Conservation (phyloP, 345 rosid species). For the Limnanthes douglasii region DNA sequence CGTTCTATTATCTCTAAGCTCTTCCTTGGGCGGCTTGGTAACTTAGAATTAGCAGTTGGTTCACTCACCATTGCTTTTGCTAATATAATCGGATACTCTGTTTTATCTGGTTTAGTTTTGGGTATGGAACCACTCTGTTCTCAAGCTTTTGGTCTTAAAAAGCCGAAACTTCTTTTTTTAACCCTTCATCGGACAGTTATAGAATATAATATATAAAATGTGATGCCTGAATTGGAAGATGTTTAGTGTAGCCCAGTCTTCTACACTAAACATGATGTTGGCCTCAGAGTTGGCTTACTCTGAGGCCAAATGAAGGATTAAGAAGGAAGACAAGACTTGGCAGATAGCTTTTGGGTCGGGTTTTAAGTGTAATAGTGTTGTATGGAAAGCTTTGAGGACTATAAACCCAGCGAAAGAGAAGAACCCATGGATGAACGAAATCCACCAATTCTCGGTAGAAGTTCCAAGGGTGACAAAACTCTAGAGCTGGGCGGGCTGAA, state of each 20-base stretch:
- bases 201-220: no score
- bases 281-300: slow-evolving; percentile 54
- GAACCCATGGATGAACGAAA: slow-evolving; percentile 59
- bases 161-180: slow-evolving; percentile 62
- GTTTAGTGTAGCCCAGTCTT: no score
- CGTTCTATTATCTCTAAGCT: slow-evolving; percentile 87
- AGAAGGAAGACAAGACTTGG: slow-evolving; percentile 38
- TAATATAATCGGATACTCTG: slow-evolving; percentile 88
- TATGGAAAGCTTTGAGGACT: slow-evolving; percentile 40
- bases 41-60: slow-evolving; percentile 78
- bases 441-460: no score
- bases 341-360: slow-evolving; percentile 62
- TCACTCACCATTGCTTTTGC: slow-evolving; percentile 90
- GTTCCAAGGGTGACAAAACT: no score
- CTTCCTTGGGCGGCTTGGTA: slow-evolving; percentile 81
- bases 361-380: slow-evolving; percentile 56
- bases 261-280: no score
- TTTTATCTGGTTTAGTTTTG: slow-evolving; percentile 74
- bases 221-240: no score
- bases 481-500: no score
- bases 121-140: slow-evolving; percentile 98
- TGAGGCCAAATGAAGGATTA: slow-evolving; percentile 34
- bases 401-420: slow-evolving; percentile 16
- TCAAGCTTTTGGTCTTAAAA: slow-evolving; percentile 82
- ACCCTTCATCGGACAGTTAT: slow-evolving; percentile 80